These are phyloP conservation scores for Bruguiera sexangula DNA, from an alignment of 345 rosid species.

Conservation along the genomic window DNA sequence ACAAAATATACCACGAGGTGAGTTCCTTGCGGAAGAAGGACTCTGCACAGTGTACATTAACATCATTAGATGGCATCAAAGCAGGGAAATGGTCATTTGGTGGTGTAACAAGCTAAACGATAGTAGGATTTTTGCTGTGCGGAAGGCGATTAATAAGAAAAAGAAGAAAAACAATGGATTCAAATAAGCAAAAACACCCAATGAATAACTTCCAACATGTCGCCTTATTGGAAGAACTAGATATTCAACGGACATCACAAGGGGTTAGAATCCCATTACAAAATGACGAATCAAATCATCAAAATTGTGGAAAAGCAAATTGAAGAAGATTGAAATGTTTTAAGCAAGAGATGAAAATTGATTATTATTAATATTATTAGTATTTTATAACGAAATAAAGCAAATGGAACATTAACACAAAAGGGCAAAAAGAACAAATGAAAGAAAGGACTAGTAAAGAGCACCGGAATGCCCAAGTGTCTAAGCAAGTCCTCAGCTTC, in stretches of 20 bases:
- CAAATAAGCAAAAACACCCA: too few relatives aligned
- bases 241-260: background rate
- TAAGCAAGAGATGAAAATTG: too few relatives aligned
- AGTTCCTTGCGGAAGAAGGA: slow-evolving; percentile 71
- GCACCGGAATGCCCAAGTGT: slow-evolving; percentile 74
- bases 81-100: background rate
- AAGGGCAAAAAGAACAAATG: slow-evolving; percentile 19
- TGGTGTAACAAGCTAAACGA: background rate
- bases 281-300: too few relatives aligned
- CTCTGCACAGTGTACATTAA: slow-evolving; percentile 41
- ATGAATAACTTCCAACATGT: too few relatives aligned
- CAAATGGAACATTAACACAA: background rate
- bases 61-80: slow-evolving; percentile 15
- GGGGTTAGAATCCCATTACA: too few relatives aligned
- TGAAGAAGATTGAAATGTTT: too few relatives aligned
- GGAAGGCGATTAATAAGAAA: background rate
- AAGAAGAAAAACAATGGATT: background rate
- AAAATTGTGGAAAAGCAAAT: too few relatives aligned
- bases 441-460: background rate
- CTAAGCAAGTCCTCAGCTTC: slow-evolving; percentile 66
- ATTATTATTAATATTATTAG: too few relatives aligned
- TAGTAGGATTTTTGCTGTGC: too few relatives aligned
- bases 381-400: too few relatives aligned
- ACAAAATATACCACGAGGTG: slow-evolving; percentile 92
- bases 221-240: background rate